Evolutionary conservation across 2,329 filamentous ascomycete species (phyloP).

Genomic region (Mycosphaerella sp.): DNA sequence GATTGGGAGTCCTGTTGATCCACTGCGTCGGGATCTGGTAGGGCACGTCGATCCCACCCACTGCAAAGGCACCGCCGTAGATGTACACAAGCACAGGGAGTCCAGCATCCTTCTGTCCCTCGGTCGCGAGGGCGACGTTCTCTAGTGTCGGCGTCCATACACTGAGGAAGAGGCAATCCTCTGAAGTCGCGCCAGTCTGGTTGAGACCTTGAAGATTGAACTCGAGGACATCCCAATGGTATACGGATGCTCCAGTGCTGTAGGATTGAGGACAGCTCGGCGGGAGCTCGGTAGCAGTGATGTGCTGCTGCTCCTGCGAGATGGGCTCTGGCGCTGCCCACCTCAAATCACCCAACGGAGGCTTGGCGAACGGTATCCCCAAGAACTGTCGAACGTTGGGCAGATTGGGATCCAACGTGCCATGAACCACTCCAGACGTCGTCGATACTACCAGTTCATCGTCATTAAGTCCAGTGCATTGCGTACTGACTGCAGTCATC

Average conservation of each 20-base stretch:
- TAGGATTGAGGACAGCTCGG: constrained; percentile 29
- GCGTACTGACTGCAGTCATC: background rate
- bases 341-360: constrained; percentile 32
- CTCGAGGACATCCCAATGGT: constrained; percentile 27
- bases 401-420: constrained; percentile 8
- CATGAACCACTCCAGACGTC: constrained; percentile 8
- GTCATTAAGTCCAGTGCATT: background rate
- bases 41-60: constrained; percentile 42
- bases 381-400: constrained; percentile 29
- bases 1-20: constrained; percentile 35
- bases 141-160: constrained; percentile 39
- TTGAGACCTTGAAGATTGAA: constrained; percentile 31
- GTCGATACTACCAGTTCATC: constrained; percentile 4
- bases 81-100: constrained; percentile 46
- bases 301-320: constrained; percentile 19
- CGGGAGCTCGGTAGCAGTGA: constrained; percentile 25
- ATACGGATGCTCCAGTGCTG: constrained; percentile 18
- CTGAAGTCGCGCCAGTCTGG: constrained; percentile 29
- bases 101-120: background rate
- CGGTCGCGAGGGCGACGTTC: background rate
- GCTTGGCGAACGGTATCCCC: constrained; percentile 34
- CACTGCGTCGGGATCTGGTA: constrained; percentile 44
- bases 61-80: constrained; percentile 44
- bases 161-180: constrained; percentile 46
- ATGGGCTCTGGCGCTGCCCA: constrained; percentile 25